phyloP scores from a whole-genome alignment of 371 early-diverging fungal species.

The Mucor lusitanicus region DNA sequence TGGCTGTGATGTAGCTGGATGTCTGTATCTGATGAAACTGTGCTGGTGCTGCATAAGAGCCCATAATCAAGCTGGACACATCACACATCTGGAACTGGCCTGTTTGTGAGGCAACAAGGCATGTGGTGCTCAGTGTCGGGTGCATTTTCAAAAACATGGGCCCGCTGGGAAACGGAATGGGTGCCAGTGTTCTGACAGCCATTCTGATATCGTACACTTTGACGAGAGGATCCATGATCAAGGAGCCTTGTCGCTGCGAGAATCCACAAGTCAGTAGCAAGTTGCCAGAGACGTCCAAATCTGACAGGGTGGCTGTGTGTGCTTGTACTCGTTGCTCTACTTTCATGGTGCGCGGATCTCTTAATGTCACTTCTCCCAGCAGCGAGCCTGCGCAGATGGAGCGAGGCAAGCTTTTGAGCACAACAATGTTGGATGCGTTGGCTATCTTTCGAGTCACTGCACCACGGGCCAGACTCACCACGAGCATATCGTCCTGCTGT shows the following conservation, averaged over 20 bases:
- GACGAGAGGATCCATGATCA: slow-evolving; percentile 77
- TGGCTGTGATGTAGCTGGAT: slow-evolving; percentile 61
- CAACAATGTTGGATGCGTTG: slow-evolving; percentile 62
- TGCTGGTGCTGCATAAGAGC: slow-evolving; percentile 50
- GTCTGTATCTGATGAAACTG: slow-evolving; percentile 76
- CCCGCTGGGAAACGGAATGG: slow-evolving; percentile 73
- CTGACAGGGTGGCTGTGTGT: slow-evolving; percentile 76
- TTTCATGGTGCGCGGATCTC: slow-evolving; percentile 71
- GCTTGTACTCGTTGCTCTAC: slow-evolving; percentile 74
- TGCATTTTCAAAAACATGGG: slow-evolving; percentile 75
- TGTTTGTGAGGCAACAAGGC: slow-evolving; percentile 69
- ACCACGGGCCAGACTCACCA: slow-evolving; percentile 72
- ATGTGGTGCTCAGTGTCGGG: slow-evolving; percentile 68
- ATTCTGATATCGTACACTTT: slow-evolving; percentile 86
- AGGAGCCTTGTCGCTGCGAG: slow-evolving; percentile 64
- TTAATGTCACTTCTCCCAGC: slow-evolving; percentile 65
- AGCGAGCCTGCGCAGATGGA: slow-evolving; percentile 72
- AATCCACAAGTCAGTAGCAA: slow-evolving; percentile 79
- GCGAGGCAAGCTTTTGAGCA: slow-evolving; percentile 66
- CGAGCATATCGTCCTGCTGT: slow-evolving; percentile 62
- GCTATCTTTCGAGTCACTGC: slow-evolving; percentile 49
- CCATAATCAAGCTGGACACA: slow-evolving; percentile 57
- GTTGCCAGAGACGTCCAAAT: slow-evolving; percentile 77
- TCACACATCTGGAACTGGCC: slow-evolving; percentile 80
- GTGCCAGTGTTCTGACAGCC: slow-evolving; percentile 64